Conservation (phyloP, 345 rosid genomes). For the Acer campestre region DNA sequence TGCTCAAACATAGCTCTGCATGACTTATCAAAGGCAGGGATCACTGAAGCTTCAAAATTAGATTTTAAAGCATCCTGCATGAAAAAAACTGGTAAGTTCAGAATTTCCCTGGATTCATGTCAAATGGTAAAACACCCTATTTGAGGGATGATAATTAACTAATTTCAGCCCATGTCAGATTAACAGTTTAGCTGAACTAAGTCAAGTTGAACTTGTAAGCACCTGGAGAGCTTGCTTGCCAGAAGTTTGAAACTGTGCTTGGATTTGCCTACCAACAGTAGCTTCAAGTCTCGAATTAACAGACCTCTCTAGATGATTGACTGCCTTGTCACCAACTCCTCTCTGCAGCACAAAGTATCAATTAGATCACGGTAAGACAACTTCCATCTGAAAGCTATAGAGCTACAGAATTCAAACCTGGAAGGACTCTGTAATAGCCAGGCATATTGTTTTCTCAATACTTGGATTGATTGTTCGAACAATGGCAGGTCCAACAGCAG, state of each 20-base stretch:
- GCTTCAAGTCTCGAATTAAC: conserved; percentile 81
- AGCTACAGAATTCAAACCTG: conserved; percentile 57
- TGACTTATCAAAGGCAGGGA: conserved; percentile 92
- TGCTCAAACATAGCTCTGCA: conserved; percentile 94
- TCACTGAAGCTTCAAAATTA: conserved; percentile 66
- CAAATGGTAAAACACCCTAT: conserved; percentile 1
- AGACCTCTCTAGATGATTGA: conserved; percentile 82
- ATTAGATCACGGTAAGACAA: conserved; percentile 18
- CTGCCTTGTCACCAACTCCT: conserved; percentile 88
- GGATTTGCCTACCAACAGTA: conserved; percentile 80
- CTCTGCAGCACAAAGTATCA: conserved; percentile 50
- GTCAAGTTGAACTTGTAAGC: conserved; percentile 18
- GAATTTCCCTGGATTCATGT: conserved; percentile 17
- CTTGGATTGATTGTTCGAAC: conserved; percentile 61
- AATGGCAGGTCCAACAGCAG: conserved; percentile 52
- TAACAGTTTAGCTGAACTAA: neutral
- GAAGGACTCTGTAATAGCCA: conserved; percentile 74
- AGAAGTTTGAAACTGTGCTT: conserved; percentile 88
- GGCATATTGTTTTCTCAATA: conserved; percentile 65
- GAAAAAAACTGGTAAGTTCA: conserved; percentile 15
- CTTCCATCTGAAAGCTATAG: conserved; percentile 14
- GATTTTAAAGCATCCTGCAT: conserved; percentile 74
- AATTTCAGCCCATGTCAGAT: neutral
- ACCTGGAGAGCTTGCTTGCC: conserved; percentile 97
- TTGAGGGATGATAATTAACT: neutral